Evolutionary conservation across 1,139 yeast species (phyloP).

Genomic region (Zygosaccharomyces sapae): DNA sequence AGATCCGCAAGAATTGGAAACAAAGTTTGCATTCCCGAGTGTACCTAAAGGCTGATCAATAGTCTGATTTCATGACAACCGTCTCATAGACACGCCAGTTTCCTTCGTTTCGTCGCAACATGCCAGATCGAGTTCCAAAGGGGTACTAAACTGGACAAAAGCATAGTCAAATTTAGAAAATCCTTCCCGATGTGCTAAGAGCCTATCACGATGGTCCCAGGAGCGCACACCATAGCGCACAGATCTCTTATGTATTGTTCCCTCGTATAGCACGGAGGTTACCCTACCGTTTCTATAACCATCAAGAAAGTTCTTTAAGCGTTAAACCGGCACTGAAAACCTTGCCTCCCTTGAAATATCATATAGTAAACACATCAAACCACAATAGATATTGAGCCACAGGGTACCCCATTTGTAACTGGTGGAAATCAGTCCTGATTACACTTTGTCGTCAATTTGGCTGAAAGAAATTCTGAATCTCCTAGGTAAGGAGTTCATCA

Average conservation of each 20-base stretch:
- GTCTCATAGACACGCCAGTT: too few species aligned
- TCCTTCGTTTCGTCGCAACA: too few species aligned
- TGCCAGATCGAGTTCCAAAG: too few species aligned
- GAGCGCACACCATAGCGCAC: background rate
- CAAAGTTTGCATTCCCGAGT: conserved; percentile 52
- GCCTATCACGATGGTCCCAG: background rate
- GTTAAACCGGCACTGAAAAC: background rate
- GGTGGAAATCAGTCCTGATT: background rate
- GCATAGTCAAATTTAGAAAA: background rate
- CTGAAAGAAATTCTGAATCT: conserved; percentile 2
- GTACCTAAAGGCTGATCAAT: conserved; percentile 41
- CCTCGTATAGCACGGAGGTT: background rate
- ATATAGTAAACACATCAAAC: background rate
- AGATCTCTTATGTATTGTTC: background rate
- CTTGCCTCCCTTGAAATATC: conserved; percentile 7
- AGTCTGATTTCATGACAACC: background rate
- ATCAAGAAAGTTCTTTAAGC: conserved; percentile 1
- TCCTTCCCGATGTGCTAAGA: background rate
- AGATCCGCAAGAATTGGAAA: conserved; percentile 41
- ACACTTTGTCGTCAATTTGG: background rate
- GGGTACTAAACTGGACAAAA: background rate
- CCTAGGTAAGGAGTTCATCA: conserved; percentile 2
- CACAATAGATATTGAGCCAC: background rate
- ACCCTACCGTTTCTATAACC: background rate
- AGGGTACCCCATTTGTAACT: background rate